These are phyloP conservation scores for Colletotrichum navitas DNA, from an alignment of 2,329 filamentous ascomycete genomes.

Conservation along the genomic window DNA sequence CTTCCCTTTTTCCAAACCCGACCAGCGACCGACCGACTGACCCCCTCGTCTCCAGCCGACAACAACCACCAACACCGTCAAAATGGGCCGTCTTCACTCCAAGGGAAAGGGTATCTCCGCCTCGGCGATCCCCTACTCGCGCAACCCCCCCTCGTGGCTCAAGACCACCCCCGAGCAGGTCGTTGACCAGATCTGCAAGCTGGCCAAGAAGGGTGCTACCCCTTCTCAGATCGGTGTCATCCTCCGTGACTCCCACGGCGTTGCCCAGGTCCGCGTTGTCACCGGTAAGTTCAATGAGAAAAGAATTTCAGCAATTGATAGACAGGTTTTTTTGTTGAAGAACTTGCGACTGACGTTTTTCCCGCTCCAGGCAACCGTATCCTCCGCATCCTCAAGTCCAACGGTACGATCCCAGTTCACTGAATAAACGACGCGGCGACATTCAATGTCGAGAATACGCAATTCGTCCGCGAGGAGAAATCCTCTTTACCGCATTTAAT, in stretches of 20 bases:
- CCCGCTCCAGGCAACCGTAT: conserved; percentile 94
- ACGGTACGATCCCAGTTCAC: conserved; percentile 78
- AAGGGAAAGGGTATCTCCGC: conserved; percentile 99
- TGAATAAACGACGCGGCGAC: conserved; percentile 41
- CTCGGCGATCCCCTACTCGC: conserved; percentile 97
- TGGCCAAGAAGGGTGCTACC: conserved; percentile 98
- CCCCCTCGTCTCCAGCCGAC: conserved; percentile 40
- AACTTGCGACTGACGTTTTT: conserved; percentile 53
- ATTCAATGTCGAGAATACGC: conserved; percentile 13
- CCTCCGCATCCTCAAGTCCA: conserved; percentile 97
- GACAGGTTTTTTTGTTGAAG: background rate
- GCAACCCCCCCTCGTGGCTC: conserved; percentile 92
- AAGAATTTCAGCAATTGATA: background rate
- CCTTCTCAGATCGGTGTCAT: conserved; percentile 99
- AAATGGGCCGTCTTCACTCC: conserved; percentile 98
- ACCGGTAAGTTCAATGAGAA: conserved; percentile 77
- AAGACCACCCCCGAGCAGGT: conserved; percentile 99
- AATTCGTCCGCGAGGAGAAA: conserved; percentile 34
- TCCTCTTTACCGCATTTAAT: conserved; percentile 43
- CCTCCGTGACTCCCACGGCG: conserved; percentile 96
- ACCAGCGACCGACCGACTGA: conserved; percentile 42
- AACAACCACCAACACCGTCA: conserved; percentile 57
- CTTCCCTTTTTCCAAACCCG: conserved; percentile 32
- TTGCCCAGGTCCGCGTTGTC: conserved; percentile 97
- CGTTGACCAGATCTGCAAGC: conserved; percentile 99